phyloP scores from a whole-genome alignment of 495 filamentous ascomycete species.

The Penicillium macrosclerotiorum region DNA sequence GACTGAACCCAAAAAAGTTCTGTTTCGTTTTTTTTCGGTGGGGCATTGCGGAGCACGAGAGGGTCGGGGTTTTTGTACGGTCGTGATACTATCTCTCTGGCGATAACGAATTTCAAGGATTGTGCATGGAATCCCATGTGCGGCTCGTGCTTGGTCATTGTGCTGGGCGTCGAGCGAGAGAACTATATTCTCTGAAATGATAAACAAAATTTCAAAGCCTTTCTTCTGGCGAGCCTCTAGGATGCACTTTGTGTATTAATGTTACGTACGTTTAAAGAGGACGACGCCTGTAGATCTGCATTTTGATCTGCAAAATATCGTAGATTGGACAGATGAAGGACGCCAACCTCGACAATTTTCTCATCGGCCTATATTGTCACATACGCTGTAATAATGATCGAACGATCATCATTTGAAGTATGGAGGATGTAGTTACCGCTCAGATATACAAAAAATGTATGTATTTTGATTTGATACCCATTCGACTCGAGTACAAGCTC shows the following conservation, averaged over 20 bases:
- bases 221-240: conserved; percentile 4
- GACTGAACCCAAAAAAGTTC: conserved; percentile 34
- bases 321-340: too few species aligned
- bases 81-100: conserved; percentile 31
- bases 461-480: too few species aligned
- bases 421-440: too few species aligned
- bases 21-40: conserved; percentile 27
- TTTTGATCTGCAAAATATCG: too few species aligned
- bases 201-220: conserved; percentile 35
- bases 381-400: too few species aligned
- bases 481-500: too few species aligned
- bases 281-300: too few species aligned
- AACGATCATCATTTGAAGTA: too few species aligned
- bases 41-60: conserved; percentile 23
- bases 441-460: too few species aligned
- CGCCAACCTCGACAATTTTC: too few species aligned
- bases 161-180: conserved; percentile 30
- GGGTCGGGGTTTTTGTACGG: conserved; percentile 32
- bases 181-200: conserved; percentile 29
- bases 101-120: conserved; percentile 38
- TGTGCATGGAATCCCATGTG: conserved; percentile 32
- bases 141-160: conserved; percentile 28
- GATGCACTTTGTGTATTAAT: neutral
- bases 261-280: too few species aligned
- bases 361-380: too few species aligned